Base-by-base conservation (phyloP, 495 filamentous ascomycete species). In the Xylaria palmicola region DNA sequence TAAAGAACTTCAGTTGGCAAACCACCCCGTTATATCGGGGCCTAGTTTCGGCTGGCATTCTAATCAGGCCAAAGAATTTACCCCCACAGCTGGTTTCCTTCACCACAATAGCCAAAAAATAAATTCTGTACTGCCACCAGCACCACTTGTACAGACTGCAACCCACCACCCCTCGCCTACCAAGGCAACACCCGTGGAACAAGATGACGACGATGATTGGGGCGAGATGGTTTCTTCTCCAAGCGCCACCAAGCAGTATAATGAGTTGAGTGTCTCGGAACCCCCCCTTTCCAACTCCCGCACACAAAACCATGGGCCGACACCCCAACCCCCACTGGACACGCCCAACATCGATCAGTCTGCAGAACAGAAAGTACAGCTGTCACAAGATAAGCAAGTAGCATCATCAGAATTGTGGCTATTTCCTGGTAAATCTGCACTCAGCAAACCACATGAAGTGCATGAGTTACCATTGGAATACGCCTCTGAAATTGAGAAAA, bases 171-270 rank as follows among this genome's bases (percentile, higher is more conserved):
- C 27, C 12, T 20, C 13, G 24, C 37, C 54, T 13, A 20, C 44
- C 12, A 45, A 44, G 19, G 13, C 39, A n/a, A 26, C 34, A 19
- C 34, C 15, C 29, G 9, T 37, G 0, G 75, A 75, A 15, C 72
- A 75, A n/a, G 75, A 81, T 13, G 80, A 77, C 6, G 80, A 77
- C 6, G 78, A 81, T 58, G 79, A 81, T 22, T 84, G 81, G 81
- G 81, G 81, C 13, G 81, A 84, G 57, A 81, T 84, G 80, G 73
- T 84, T 1, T 74, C 76, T 8, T 82, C 81, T 1, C 80, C 81
- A 27, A 59, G 59, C 5, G 61, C 63, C 4, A 49, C 66, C 6
- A 55, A 69, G 27, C 54, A 68, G 0, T 57, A 62, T 26, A 30
- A 19, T 15, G 47, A 45, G 30, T 10, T 17, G 1, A 54, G n/a